Evolutionary conservation across 2,329 filamentous ascomycete species (phyloP).

Genomic region (Cladosporium halotolerans): DNA sequence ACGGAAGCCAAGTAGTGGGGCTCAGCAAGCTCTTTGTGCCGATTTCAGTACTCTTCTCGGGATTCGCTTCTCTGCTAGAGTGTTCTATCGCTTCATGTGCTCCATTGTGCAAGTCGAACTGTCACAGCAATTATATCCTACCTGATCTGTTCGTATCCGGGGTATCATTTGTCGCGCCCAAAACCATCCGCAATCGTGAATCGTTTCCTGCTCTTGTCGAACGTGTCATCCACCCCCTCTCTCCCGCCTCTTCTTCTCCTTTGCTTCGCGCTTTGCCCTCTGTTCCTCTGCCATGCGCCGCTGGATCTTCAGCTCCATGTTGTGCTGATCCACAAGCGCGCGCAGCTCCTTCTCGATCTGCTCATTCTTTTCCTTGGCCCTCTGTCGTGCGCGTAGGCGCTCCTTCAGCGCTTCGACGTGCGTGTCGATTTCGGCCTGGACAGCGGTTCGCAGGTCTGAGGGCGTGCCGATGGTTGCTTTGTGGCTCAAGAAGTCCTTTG

Average conservation of each 20-base stretch:
- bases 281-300: slow-evolving; percentile 36
- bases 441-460: slow-evolving; percentile 31
- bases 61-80: no score
- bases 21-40: no score
- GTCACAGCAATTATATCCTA: no score
- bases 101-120: no score
- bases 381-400: slow-evolving; percentile 30
- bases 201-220: not conserved
- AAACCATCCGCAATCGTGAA: not conserved
- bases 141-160: not conserved
- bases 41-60: no score
- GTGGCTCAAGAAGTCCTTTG: slow-evolving; percentile 35
- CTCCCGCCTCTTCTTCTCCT: slow-evolving; percentile 25
- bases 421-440: slow-evolving; percentile 26
- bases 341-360: slow-evolving; percentile 39
- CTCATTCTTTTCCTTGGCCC: slow-evolving; percentile 37
- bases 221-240: slow-evolving; percentile 13
- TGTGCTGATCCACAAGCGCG: slow-evolving; percentile 38
- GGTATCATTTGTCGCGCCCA: slow-evolving; percentile 6
- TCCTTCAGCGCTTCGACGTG: slow-evolving; percentile 27
- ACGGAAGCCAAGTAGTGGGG: no score
- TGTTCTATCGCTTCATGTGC: no score
- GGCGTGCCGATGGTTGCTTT: slow-evolving; percentile 30
- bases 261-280: slow-evolving; percentile 30
- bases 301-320: slow-evolving; percentile 40